Conservation (phyloP, 306 rosid species). For the Alnus glutinosa region DNA sequence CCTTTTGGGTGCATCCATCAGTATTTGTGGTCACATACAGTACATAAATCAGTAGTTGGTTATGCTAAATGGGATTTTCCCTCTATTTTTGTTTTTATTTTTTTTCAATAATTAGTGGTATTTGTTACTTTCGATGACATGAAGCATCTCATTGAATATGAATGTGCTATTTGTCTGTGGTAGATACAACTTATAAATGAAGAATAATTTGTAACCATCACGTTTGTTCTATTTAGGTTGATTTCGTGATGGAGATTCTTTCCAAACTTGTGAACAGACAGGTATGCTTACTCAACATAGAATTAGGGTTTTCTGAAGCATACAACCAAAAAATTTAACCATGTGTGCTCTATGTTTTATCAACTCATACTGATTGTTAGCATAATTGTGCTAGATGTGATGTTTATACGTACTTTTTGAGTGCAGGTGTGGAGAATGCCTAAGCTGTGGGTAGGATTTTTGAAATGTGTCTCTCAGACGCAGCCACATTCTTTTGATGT, state of each 20-base stretch:
- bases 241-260: slow-evolving; percentile 99
- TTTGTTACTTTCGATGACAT: neutral
- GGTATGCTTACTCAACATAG: slow-evolving; percentile 42
- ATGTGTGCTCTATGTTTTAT: neutral
- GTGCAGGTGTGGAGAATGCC: slow-evolving; percentile 98
- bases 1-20: neutral
- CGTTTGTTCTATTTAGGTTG: slow-evolving; percentile 66
- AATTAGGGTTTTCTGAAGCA: slow-evolving; percentile 7
- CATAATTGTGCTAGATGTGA: slow-evolving; percentile 25
- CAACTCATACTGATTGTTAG: neutral
- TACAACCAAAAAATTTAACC: neutral
- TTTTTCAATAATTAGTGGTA: neutral
- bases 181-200: slow-evolving; percentile 19
- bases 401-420: slow-evolving; percentile 24
- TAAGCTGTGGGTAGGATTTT: slow-evolving; percentile 94
- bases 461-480: slow-evolving; percentile 94
- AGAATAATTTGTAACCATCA: slow-evolving; percentile 3
- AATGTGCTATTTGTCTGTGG: neutral
- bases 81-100: neutral
- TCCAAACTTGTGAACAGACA: slow-evolving; percentile 85
- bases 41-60: no score
- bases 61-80: neutral
- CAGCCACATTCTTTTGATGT: slow-evolving; percentile 96
- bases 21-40: no score
- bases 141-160: neutral